Evolutionary conservation across 176 grass and related monocot species (phyloP).

Genomic region (Zoysia pacifica): DNA sequence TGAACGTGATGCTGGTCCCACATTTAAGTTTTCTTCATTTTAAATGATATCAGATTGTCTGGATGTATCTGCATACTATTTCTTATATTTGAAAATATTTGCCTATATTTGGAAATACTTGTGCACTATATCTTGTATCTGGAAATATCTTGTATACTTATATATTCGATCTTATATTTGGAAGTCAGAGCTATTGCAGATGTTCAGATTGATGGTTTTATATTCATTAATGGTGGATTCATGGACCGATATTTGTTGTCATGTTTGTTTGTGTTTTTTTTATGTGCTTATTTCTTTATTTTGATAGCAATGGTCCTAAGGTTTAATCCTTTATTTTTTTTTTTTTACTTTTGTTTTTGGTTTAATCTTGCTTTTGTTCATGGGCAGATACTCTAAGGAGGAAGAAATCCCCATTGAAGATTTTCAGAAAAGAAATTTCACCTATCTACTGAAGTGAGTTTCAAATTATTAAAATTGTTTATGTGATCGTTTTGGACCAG

Average conservation of each 20-base stretch:
- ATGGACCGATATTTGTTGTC: not conserved
- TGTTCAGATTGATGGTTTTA: not conserved
- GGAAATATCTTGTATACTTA: not conserved
- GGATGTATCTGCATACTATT: not conserved
- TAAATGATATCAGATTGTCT: not conserved
- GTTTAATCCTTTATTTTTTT: slow-evolving; percentile 15
- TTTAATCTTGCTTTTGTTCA: not conserved
- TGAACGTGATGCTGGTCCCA: not conserved
- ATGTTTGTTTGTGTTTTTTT: not conserved
- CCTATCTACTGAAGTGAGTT: slow-evolving; percentile 87
- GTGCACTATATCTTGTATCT: not conserved
- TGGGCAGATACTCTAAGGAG: slow-evolving; percentile 82
- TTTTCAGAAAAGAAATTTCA: slow-evolving; percentile 69
- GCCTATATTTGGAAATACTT: not conserved
- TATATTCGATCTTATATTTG: not conserved
- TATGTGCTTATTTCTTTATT: not conserved
- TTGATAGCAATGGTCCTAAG: not conserved
- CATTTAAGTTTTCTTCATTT: not conserved
- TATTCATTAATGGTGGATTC: not conserved
- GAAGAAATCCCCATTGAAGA: slow-evolving; percentile 51
- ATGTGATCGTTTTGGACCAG: slow-evolving; percentile 1
- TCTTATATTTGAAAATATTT: not conserved
- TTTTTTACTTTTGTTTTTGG: not conserved
- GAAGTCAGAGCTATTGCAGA: not conserved
- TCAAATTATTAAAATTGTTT: not conserved